Evolutionary conservation across 352 stramenopile species (phyloP).

Genomic region (Globisporangium cylindrosporum): DNA sequence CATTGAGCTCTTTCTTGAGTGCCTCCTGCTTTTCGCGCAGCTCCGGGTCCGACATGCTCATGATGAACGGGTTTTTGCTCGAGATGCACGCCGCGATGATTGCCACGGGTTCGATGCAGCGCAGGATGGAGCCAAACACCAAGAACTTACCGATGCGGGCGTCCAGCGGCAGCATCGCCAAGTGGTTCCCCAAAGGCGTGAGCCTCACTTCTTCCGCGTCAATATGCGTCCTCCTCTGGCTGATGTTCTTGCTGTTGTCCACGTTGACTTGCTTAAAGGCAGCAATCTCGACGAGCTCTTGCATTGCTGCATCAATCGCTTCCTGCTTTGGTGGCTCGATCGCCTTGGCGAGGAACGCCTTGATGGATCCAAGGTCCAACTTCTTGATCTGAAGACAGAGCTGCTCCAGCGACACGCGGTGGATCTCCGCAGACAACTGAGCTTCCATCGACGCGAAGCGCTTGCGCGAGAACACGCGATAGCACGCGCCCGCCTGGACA

Average conservation of each 20-base stretch:
- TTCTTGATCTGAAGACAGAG: slow-evolving; percentile 88
- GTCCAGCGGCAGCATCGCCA: slow-evolving; percentile 81
- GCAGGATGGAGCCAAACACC: slow-evolving; percentile 84
- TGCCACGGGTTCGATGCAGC: slow-evolving; percentile 77
- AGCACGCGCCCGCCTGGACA: slow-evolving; percentile 76
- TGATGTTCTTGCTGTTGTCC: slow-evolving; percentile 5
- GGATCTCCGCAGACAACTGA: slow-evolving; percentile 86
- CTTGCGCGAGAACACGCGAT: slow-evolving; percentile 68
- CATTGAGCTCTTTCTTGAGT: slow-evolving; percentile 66
- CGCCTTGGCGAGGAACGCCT: slow-evolving; percentile 66
- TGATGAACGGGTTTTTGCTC: slow-evolving; percentile 76
- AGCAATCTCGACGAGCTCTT: slow-evolving; percentile 88
- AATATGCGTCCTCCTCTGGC: slow-evolving; percentile 14
- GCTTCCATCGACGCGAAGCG: slow-evolving; percentile 59
- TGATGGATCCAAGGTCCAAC: slow-evolving; percentile 71
- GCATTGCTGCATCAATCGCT: slow-evolving; percentile 89
- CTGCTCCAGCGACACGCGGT: slow-evolving; percentile 83
- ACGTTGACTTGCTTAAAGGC: slow-evolving; percentile 57
- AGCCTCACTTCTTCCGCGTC: slow-evolving; percentile 66
- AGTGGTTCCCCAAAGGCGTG: slow-evolving; percentile 91
- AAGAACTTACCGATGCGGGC: slow-evolving; percentile 87
- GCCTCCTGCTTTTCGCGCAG: slow-evolving; percentile 51
- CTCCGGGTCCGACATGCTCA: slow-evolving; percentile 66
- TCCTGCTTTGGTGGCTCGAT: slow-evolving; percentile 92
- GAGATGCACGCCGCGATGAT: slow-evolving; percentile 83